Percentiles rank a stretch among this genome's conserved stretches.
phyloP scores from a whole-genome alignment of 441 rosid species.

The Mallotus repandus region DNA sequence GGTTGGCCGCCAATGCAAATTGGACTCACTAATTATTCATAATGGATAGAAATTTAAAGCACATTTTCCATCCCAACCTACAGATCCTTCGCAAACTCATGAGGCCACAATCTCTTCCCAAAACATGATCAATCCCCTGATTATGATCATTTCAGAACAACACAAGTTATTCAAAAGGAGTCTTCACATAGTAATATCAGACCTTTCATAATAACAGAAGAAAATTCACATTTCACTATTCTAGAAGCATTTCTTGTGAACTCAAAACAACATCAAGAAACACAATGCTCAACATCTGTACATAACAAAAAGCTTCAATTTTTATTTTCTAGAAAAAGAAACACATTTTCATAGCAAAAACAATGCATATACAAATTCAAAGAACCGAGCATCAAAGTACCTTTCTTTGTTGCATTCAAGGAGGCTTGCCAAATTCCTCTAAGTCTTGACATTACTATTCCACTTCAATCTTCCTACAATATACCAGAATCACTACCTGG shows the following conservation, averaged over 20 bases:
- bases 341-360: no score
- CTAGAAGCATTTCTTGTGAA: no score
- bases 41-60: not conserved
- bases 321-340: no score
- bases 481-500: not conserved
- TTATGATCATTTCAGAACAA: no score
- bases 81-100: not conserved
- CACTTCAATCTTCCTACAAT: conserved; percentile 14
- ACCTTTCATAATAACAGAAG: no score
- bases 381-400: no score
- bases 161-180: not conserved
- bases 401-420: conserved; percentile 71
- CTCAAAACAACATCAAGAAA: no score
- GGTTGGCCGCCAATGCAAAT: not conserved
- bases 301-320: no score
- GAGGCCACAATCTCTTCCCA: not conserved
- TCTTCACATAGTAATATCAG: no score
- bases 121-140: not conserved
- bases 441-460: conserved; percentile 55
- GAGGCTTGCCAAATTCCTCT: conserved; percentile 70
- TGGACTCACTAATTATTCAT: not conserved
- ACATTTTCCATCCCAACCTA: not conserved
- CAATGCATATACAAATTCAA: no score
- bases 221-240: no score
- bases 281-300: no score